Percentiles rank a stretch among this genome's conserved stretches.
Evolutionary conservation across 169 alveolate genomes (phyloP).

Genomic region (Plasmodium fragile): DNA sequence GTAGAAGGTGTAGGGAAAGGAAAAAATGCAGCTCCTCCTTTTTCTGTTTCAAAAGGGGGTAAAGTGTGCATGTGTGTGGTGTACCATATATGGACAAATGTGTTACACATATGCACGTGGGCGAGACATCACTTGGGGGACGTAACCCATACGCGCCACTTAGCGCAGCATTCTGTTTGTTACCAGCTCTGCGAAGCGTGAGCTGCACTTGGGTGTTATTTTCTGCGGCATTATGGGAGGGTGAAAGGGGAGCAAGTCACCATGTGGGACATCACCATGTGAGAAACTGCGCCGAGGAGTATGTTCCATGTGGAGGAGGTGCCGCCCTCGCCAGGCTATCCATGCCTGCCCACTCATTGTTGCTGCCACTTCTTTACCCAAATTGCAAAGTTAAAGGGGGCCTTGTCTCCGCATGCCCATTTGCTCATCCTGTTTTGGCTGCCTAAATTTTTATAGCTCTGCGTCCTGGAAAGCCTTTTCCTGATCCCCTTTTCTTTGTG

Average conservation of each 20-base stretch:
- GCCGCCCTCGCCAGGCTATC: neutral
- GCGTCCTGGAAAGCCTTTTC: neutral
- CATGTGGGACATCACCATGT: neutral
- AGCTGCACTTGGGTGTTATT: slow-evolving; percentile 3
- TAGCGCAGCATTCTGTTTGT: neutral
- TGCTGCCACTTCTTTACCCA: neutral
- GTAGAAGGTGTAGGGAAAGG: slow-evolving; percentile 4
- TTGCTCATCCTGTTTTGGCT: neutral
- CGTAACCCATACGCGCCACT: neutral
- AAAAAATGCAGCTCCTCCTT: neutral
- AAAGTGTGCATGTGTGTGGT: neutral
- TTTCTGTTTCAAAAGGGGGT: slow-evolving; percentile 9
- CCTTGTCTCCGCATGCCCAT: neutral
- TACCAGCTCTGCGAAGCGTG: slow-evolving; percentile 11
- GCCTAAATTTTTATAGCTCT: neutral
- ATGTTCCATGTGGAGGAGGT: neutral
- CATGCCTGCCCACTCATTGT: neutral
- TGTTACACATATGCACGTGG: neutral
- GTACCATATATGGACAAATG: neutral
- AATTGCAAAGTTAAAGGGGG: slow-evolving; percentile 1
- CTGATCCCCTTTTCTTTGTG: neutral
- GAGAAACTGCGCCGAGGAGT: neutral
- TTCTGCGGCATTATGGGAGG: neutral
- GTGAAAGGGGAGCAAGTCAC: neutral
- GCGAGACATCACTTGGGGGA: neutral